Base-by-base conservation (phyloP, 2,329 filamentous ascomycete species). In the Sporothrix brasiliensis region DNA sequence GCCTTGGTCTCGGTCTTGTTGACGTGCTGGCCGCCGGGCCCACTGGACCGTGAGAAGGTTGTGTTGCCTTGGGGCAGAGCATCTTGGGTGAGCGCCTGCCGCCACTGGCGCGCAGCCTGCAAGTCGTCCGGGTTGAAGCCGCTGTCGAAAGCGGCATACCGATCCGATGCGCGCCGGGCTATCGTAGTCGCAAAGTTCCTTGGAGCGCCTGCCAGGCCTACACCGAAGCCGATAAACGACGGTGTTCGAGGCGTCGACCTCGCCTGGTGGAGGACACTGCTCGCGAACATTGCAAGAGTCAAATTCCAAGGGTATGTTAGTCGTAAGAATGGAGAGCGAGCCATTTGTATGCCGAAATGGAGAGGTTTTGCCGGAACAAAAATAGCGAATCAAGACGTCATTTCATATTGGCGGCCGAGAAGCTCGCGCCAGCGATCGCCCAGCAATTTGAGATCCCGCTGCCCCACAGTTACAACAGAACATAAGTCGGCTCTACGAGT, bases 1-100 rank as follows among this genome's bases (percentile, higher is more conserved):
- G 86, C 87, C 74, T 88, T 89, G 67, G 82, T 85, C 77, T 89
- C 87, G 0, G 87, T 89, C 87, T 88, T 89, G 76, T 89, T 89
- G 44, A 88, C 86, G 75, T 89, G 86, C 74, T 89, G 87, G 1
- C 87, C 87, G 14, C 87, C 87, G 2, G 87, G 86, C 0, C 87
- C 87, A 74, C 86, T 88, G 2, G 87, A 88, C n/a, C 87, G 81
- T 2, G 87, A 82, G 76, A 82, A 88, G 13, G 79, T 83, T 5
- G 85, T 88, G 58, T 77, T 83, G 10, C 86, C 87, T 69, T 78
- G 81, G 16, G 87, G 87, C 2, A 89, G 75, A 27, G 75, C 79
- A 52, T 76, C 78, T 44, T 79, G 73, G 10, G 79, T 78, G 72
- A 87, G 86, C 0, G 80, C 79, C 61, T 80, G 74, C 63, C 80